A percentile compares a stretch with the other conserved stretches of the same genome.
phyloP scores from a whole-genome alignment of 495 filamentous ascomycete genomes.

The Penicillium simplicissimum region DNA sequence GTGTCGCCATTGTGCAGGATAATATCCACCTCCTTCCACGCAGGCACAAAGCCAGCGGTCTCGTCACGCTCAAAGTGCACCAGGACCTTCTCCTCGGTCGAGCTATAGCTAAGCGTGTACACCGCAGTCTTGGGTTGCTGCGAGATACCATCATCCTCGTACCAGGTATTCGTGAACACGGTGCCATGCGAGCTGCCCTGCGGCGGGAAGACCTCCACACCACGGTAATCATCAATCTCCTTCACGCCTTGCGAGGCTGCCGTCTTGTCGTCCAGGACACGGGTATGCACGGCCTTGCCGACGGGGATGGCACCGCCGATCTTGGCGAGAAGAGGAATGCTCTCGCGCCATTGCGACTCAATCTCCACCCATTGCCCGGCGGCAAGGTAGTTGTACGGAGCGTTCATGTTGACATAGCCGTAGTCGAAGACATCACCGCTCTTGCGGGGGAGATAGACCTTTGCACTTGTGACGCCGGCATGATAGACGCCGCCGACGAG shows the following conservation, averaged over 20 bases:
- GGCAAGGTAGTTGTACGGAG: constrained; percentile 57
- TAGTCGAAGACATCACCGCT: constrained; percentile 39
- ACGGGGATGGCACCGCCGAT: constrained; percentile 60
- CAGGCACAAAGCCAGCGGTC: constrained; percentile 43
- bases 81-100: constrained; percentile 43
- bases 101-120: constrained; percentile 47
- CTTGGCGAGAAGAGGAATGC: constrained; percentile 63
- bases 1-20: constrained; percentile 54
- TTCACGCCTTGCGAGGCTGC: constrained; percentile 50
- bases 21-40: constrained; percentile 55
- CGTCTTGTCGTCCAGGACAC: constrained; percentile 54
- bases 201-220: constrained; percentile 65
- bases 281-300: constrained; percentile 57
- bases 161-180: constrained; percentile 53
- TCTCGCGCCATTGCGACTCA: constrained; percentile 55
- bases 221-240: constrained; percentile 62
- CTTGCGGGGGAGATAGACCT: constrained; percentile 61
- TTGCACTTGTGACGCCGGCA: constrained; percentile 50
- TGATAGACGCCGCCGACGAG: constrained; percentile 67
- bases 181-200: constrained; percentile 34
- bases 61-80: constrained; percentile 43
- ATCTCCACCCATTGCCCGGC: constrained; percentile 64
- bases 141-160: constrained; percentile 65
- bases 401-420: constrained; percentile 63
- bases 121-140: constrained; percentile 40